A percentile compares a stretch with the other conserved stretches of the same genome.
Evolutionary conservation across 805 yeast genomes (phyloP).

Genomic region (Wickerhamiella hasegawae): DNA sequence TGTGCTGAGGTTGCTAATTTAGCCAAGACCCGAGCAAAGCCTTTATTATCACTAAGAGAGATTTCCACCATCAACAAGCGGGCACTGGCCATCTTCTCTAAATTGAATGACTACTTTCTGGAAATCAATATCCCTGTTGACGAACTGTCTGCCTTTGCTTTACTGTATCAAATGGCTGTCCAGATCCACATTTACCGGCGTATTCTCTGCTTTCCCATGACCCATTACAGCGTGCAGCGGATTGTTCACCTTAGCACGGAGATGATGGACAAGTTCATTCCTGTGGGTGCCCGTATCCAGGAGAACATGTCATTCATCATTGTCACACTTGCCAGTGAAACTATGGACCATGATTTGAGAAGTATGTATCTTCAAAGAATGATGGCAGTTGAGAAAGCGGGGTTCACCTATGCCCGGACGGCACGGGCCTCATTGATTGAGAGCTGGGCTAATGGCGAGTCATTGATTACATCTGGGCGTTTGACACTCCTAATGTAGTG

Average conservation of each 20-base stretch:
- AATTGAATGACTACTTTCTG: slow-evolving; percentile 12
- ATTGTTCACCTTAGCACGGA: slow-evolving; percentile 28
- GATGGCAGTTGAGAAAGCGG: slow-evolving; percentile 26
- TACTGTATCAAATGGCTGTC: slow-evolving; percentile 37
- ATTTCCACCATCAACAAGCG: not conserved
- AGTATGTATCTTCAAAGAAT: slow-evolving; percentile 28
- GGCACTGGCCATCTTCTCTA: slow-evolving; percentile 10
- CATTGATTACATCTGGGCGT: slow-evolving; percentile 28
- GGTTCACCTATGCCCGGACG: slow-evolving; percentile 29
- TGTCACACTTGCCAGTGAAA: slow-evolving; percentile 46
- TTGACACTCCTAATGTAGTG: slow-evolving; percentile 29
- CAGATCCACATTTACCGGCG: slow-evolving; percentile 41
- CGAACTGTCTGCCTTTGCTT: slow-evolving; percentile 19
- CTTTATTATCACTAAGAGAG: slow-evolving; percentile 11
- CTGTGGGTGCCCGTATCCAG: slow-evolving; percentile 34
- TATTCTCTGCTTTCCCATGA: slow-evolving; percentile 32
- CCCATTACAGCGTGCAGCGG: slow-evolving; percentile 33
- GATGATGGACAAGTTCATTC: slow-evolving; percentile 26
- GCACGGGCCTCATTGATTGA: slow-evolving; percentile 33
- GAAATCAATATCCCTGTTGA: slow-evolving; percentile 12
- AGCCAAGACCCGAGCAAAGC: slow-evolving; percentile 17
- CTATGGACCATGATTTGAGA: slow-evolving; percentile 24
- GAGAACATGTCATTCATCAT: slow-evolving; percentile 39
- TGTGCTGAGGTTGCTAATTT: slow-evolving; percentile 34
- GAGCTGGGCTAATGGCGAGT: slow-evolving; percentile 38